phyloP scores from a whole-genome alignment of 2,329 filamentous ascomycete genomes.

The Fusarium napiforme region DNA sequence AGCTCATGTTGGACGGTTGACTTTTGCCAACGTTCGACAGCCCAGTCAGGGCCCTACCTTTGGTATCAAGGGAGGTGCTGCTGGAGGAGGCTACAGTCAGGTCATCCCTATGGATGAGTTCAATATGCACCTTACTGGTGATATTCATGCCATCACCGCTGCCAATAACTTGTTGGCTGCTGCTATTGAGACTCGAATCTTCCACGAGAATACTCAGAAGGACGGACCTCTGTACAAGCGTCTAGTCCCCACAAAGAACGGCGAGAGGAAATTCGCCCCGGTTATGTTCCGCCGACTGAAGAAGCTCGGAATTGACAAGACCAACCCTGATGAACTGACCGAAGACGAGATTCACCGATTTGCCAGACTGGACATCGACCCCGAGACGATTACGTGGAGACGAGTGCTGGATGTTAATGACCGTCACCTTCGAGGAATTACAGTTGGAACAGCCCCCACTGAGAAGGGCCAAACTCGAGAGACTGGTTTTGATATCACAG shows the following conservation, averaged over 20 bases:
- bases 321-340: constrained; percentile 88
- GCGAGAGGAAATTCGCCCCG: constrained; percentile 84
- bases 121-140: constrained; percentile 96
- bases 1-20: constrained; percentile 85
- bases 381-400: constrained; percentile 96
- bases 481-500: constrained; percentile 97
- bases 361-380: constrained; percentile 95
- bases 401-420: constrained; percentile 98
- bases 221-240: constrained; percentile 88
- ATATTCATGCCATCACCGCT: constrained; percentile 96
- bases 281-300: constrained; percentile 93
- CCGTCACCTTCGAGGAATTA: constrained; percentile 88
- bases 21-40: constrained; percentile 96
- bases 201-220: constrained; percentile 96
- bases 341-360: constrained; percentile 89
- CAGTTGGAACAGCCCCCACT: constrained; percentile 86
- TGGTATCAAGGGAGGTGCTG: constrained; percentile 97
- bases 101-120: constrained; percentile 99
- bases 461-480: constrained; percentile 90
- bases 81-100: constrained; percentile 97
- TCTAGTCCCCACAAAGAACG: constrained; percentile 89
- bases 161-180: constrained; percentile 97
- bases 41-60: constrained; percentile 98
- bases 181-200: constrained; percentile 97
- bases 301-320: constrained; percentile 97